phyloP scores from a whole-genome alignment of 345 rosid species.

The Anastatica hierochuntica region DNA sequence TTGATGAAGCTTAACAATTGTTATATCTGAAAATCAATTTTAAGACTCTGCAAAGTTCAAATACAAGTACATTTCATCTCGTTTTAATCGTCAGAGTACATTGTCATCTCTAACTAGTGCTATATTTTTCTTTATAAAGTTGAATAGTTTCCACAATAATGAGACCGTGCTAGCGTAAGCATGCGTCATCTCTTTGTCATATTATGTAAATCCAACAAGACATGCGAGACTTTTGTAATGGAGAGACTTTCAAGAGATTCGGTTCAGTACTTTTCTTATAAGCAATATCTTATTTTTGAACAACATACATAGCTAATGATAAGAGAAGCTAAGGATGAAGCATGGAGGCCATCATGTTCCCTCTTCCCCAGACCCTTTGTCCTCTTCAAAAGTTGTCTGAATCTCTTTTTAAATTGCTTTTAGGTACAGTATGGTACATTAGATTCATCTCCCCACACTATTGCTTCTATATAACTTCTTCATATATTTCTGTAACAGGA shows the following conservation, averaged over 20 bases:
- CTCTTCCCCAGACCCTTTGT: slow-evolving; percentile 49
- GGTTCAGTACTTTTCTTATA: slow-evolving; percentile 10
- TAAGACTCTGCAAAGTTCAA: too few relatives aligned
- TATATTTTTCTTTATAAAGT: too few relatives aligned
- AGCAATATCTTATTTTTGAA: too few relatives aligned
- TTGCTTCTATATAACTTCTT: neutral
- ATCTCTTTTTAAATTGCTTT: neutral
- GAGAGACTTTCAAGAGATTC: slow-evolving; percentile 33
- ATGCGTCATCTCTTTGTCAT: slow-evolving; percentile 38
- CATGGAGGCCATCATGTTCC: slow-evolving; percentile 83
- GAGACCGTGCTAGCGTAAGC: slow-evolving; percentile 44
- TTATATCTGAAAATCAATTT: too few relatives aligned
- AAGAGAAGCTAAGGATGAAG: slow-evolving; percentile 31
- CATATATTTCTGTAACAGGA: neutral
- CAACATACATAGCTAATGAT: slow-evolving; percentile 23
- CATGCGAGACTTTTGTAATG: slow-evolving; percentile 18
- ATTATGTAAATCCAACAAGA: slow-evolving; percentile 21
- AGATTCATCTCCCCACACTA: slow-evolving; percentile 9
- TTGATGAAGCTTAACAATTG: too few relatives aligned
- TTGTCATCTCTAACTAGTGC: too few relatives aligned
- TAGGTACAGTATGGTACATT: slow-evolving; percentile 16
- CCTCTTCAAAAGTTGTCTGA: slow-evolving; percentile 30
- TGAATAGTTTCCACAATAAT: slow-evolving; percentile 21
- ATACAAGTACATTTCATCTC: too few relatives aligned
- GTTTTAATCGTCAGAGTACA: too few relatives aligned